Evolutionary conservation across 2,329 filamentous ascomycete species (phyloP), one percentile per base, ranked within the genome.

Genomic region (Biscogniauxia sp.): DNA sequence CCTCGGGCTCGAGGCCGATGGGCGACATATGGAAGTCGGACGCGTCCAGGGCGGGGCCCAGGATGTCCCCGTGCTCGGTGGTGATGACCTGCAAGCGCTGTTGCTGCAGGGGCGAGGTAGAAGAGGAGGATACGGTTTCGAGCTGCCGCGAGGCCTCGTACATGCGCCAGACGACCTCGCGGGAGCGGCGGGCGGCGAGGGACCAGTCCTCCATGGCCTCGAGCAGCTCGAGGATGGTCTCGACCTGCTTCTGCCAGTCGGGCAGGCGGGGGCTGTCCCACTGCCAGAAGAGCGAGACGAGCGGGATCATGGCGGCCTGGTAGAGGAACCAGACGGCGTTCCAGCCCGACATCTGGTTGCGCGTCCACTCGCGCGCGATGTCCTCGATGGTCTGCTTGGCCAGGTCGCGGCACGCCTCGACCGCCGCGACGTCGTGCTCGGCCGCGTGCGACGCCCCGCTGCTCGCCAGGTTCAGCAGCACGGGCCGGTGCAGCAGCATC

Each of bases 311-410:
- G 64, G 86, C 86, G 0, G 90, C 89, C 73, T 93, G 90, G 76
- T 92, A 93, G 61, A 91, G 83, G 75, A 92, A 89, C 89, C 90
- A 93, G 2, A 91, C 89, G 0, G 88, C 90, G 72, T 92, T 91
- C 90, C 90, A 93, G 8, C 90, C 90, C 0, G 86, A 86, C 77
- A 93, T 90, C 70, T 92, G 86, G 70, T 91, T 90, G 53, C 86
- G 84, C 53, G 84, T 84, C 77, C 89, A 92, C 64, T 90, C 88
- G 20, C 81, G 79, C 11, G 86, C 82, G 63, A 93, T 91, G 61
- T 92, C 89, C 60, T 88, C 83, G 64, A 93, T 91, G 0, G 88
- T 88, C 64, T 87, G 83, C 63, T 85, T 85, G 8, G 90, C 89
- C 1, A 92, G 82, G 56, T 86, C 82, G 19, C 89, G 83, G 72